Evolutionary conservation across 2,329 filamentous ascomycete species (phyloP).

Genomic region (Sclerotinia trifoliorum): DNA sequence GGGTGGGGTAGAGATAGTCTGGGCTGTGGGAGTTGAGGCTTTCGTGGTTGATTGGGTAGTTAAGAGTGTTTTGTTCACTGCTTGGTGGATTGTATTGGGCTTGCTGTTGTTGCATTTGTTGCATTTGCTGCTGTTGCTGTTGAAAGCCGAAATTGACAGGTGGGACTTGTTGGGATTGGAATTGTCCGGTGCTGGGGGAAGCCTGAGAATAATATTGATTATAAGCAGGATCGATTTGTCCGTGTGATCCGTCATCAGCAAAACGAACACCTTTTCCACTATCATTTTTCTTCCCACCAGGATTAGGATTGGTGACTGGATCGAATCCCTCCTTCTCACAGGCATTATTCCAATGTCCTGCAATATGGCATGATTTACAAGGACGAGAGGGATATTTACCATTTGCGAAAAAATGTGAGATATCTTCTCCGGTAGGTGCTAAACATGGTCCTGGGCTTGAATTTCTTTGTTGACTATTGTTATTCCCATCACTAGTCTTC

Average conservation of each 20-base stretch:
- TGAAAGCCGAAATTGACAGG: background rate
- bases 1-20: background rate
- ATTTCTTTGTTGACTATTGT: background rate
- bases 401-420: background rate
- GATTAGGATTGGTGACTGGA: constrained; percentile 7
- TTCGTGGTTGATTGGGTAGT: background rate
- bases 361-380: background rate
- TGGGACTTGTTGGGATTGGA: background rate
- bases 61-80: background rate
- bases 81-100: background rate
- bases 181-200: background rate
- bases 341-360: constrained; percentile 13
- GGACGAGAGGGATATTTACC: background rate
- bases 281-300: background rate
- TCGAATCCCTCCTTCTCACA: constrained; percentile 11
- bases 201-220: background rate
- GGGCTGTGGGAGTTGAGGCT: background rate
- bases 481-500: background rate
- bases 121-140: background rate
- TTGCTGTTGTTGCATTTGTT: background rate
- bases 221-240: background rate
- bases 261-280: background rate
- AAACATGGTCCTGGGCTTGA: background rate
- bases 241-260: background rate
- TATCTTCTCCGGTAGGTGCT: constrained; percentile 2